Evolutionary conservation across 2,329 filamentous ascomycete species (phyloP).

Genomic region (Tolypocladium endophyticum): DNA sequence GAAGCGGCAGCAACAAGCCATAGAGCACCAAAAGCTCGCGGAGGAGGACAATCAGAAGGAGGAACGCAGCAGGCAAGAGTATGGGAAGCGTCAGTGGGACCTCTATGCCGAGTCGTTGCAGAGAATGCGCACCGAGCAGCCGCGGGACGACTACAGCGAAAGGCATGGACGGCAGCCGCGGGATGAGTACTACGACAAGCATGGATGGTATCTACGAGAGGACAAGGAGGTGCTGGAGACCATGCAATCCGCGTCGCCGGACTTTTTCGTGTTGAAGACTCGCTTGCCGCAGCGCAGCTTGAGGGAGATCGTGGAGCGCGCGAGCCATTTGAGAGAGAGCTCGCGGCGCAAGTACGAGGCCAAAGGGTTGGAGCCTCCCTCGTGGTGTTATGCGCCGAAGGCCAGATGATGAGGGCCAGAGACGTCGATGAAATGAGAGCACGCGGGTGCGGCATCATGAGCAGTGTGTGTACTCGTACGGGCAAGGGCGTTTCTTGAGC

Average conservation of each 20-base stretch:
- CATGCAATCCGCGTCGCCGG: constrained; percentile 10
- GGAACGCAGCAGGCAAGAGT: background rate
- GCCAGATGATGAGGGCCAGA: background rate
- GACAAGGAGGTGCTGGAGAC: constrained; percentile 13
- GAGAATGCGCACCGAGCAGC: background rate
- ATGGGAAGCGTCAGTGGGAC: constrained; percentile 3
- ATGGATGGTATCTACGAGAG: constrained; percentile 16
- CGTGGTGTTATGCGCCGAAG: constrained; percentile 12
- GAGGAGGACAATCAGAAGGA: constrained; percentile 1
- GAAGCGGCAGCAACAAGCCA: background rate
- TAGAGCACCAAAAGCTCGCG: background rate
- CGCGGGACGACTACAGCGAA: constrained; percentile 7
- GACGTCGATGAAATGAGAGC: background rate
- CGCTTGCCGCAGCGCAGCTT: constrained; percentile 8
- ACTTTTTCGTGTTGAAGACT: constrained; percentile 4
- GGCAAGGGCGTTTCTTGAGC: background rate
- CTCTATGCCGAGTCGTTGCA: constrained; percentile 9
- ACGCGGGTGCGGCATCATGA: background rate
- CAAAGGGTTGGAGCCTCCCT: constrained; percentile 9
- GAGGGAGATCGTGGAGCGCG: constrained; percentile 10
- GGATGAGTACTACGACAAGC: constrained; percentile 9
- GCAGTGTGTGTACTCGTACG: background rate
- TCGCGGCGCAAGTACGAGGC: constrained; percentile 10
- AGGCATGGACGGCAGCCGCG: constrained; percentile 5
- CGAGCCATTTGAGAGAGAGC: constrained; percentile 9